A percentile compares a stretch with the other conserved stretches of the same genome.
Conservation (phyloP, 345 rosid genomes). For the Arabis hirsuta region DNA sequence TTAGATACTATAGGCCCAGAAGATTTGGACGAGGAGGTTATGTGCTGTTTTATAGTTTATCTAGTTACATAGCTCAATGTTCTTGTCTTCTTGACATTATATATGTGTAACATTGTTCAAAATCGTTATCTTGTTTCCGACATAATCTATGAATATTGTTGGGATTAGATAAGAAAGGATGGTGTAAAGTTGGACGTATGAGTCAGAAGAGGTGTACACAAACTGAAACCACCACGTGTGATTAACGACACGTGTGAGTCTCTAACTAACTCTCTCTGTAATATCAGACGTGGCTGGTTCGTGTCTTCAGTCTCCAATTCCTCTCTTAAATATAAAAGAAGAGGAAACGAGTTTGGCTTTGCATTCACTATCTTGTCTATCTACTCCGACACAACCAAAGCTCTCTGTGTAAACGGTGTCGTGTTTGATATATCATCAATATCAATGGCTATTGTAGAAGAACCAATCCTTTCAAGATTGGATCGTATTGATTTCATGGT, state of each 20-base stretch:
- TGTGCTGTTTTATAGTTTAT: not conserved
- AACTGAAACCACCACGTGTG: conserved; percentile 21
- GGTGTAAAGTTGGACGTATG: conserved; percentile 19
- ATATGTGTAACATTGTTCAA: no score
- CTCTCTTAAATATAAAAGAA: not conserved
- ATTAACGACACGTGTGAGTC: conserved; percentile 25
- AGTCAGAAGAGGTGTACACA: conserved; percentile 31
- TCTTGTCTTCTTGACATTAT: no score
- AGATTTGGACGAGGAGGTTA: not conserved
- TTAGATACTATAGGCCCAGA: not conserved
- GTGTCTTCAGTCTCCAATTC: conserved; percentile 25
- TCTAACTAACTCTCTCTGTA: conserved; percentile 14
- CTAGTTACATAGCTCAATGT: no score
- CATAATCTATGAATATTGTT: not conserved
- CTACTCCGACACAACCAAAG: conserved; percentile 25
- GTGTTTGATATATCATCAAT: not conserved
- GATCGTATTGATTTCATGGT: conserved; percentile 46
- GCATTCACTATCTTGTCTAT: not conserved
- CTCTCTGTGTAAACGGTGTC: not conserved
- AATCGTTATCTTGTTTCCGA: conserved; percentile 30
- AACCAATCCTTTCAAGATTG: conserved; percentile 44
- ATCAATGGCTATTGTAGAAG: conserved; percentile 38
- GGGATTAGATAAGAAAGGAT: conserved; percentile 37
- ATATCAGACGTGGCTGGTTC: conserved; percentile 28
- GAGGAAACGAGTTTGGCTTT: conserved; percentile 23